Base-by-base conservation (phyloP, 495 filamentous ascomycete genomes). In the Penicillium flavigenum region DNA sequence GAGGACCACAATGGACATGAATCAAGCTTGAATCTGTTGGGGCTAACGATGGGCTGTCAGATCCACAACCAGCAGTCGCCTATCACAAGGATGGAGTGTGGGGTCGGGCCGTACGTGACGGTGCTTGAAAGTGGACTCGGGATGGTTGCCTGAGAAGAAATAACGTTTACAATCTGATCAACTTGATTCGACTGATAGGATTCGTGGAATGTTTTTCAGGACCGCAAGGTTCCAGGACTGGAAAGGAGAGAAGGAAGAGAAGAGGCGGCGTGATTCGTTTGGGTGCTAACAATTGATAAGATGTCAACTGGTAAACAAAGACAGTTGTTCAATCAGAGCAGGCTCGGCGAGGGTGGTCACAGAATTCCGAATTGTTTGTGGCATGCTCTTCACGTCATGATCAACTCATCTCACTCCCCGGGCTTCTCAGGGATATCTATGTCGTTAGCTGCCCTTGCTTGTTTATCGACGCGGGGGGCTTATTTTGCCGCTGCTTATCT, bases 401-500 rank as follows among this genome's bases (percentile, higher is more conserved):
- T 26, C 6, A 12, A 34, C n/a, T 32, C 27, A 11, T 48, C 26
- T 48, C 46, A 34, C 19, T 12, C 27, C 27, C n/a, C 5, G 8
- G 42, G 9, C 14, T 32, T 31, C 27, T 29, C 29, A 32, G 14
- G 27, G 46, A 34, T 42, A 39, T 52, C 22, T 3, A 42, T 38
- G 50, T 42, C 46, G 46, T 52, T 43, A 39, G 57, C 47, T n/a
- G 58, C 64, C 73, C 69, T 74, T 73, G 67, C 71, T 31, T 60
- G 63, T 64, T 67, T 68, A 66, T 68, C 69, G 51, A 65, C 64
- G 69, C 63, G 71, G 71, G 22, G 53, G 72, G 70, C 56, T 31
- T 11, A 64, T 75, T 71, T 61, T 76, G 73, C 72, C 73, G 32
- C 31, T 44, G 34, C 54, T 56, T 65, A 58, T 63, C 61, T 47